These are phyloP conservation scores for Ganoderma resinaceum DNA, from an alignment of 1,284 basidiomycete genomes.

Conservation along the genomic window DNA sequence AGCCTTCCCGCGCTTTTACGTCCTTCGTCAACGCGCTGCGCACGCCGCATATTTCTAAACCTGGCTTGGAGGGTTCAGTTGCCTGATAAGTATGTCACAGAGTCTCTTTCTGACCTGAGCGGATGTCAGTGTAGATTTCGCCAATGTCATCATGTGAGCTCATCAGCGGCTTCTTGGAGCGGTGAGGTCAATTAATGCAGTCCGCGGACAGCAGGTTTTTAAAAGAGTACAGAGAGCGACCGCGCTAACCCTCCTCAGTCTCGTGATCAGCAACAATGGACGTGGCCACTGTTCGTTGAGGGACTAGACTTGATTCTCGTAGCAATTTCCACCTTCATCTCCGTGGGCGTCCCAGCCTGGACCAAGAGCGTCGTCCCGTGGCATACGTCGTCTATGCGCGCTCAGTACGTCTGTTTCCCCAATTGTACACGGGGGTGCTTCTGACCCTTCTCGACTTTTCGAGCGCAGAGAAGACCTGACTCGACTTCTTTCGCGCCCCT, in stretches of 20 bases:
- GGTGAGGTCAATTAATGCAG: background rate
- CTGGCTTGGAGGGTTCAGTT: background rate
- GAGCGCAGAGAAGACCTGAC: conserved; percentile 2
- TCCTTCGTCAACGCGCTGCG: background rate
- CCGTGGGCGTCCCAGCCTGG: background rate
- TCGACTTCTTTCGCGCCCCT: background rate
- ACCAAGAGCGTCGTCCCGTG: conserved; percentile 11
- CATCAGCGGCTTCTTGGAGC: background rate
- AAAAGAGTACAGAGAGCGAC: too few species aligned
- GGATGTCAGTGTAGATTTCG: background rate
- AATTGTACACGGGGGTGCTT: background rate
- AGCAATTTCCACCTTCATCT: conserved; percentile 15
- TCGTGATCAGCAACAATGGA: background rate
- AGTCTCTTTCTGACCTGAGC: background rate
- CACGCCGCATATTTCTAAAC: background rate
- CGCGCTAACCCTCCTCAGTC: background rate
- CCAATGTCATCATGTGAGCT: background rate
- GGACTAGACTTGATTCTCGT: background rate
- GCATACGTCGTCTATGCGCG: conserved; percentile 10
- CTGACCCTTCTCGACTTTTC: conserved; percentile 17
- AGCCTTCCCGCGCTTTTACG: background rate
- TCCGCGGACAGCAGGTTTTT: too few species aligned
- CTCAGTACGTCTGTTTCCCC: conserved; percentile 10
- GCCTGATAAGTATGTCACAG: background rate
- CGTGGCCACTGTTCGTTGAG: background rate